Base-by-base conservation (phyloP, 208 protist genomes). In the Leptomonas seymouri region DNA sequence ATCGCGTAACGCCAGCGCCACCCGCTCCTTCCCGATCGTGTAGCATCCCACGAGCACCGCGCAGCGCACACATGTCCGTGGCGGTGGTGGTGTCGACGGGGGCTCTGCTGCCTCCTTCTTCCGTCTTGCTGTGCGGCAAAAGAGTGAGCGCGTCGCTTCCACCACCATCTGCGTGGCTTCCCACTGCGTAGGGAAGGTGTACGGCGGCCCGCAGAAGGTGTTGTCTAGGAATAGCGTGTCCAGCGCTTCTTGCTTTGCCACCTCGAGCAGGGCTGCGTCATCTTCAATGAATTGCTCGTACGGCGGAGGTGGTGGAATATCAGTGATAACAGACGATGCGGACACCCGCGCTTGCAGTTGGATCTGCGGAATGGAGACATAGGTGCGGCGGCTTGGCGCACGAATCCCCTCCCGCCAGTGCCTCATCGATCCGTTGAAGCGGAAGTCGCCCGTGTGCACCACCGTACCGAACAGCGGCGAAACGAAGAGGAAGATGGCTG, bases 371-470 rank as follows among this genome's bases (percentile, higher is more conserved):
- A 39, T 3, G 23, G 63, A 57, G 16, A 59, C 63, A 39, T 68
- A 59, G 23, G 48, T 59, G 51, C 50, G 50, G 39, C 39, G 48
- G 20, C 41, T 31, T 18, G 61, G 53, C 9, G 54, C 48, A 34
- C 49, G 21, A 30, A 76, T 46, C 61, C 42, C 21, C 27, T 55
- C 57, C 5, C 25, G 67, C 77, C 78, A 79, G 6, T 20, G 42
- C 16, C 30, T 49, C 44, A 51, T 49, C n/a, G 76, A 69, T 9
- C 76, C 58, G 57, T 90, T 89, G 58, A 90, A 98, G n/a, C 96
- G 83, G 72, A 98, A 97, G 71, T 98, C 96, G 41, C 96, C 96
- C 0, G 92, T 97, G 71, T 98, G 96, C 23, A 98, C 58, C 31
- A 95, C 81, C 27, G 67, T 83, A 20, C 86, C 85, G 45, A 88